Conservation (phyloP, 495 filamentous ascomycete genomes). For the Xylaria intraflava region DNA sequence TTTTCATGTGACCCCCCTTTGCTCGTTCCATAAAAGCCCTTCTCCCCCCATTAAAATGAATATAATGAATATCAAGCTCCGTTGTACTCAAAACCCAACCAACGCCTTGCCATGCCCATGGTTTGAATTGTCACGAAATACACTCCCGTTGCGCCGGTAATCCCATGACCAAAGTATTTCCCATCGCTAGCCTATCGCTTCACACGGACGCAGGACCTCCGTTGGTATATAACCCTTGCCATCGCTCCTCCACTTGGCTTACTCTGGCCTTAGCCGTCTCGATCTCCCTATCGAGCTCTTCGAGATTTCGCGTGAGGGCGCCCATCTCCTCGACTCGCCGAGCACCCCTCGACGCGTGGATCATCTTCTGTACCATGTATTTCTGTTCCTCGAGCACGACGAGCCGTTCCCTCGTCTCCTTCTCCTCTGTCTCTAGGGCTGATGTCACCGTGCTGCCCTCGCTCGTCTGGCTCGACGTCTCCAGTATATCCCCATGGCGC, state of each 20-base stretch:
- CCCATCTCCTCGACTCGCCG: conserved; percentile 86
- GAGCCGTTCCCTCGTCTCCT: conserved; percentile 70
- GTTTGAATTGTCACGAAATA: not conserved
- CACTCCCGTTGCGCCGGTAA: not conserved
- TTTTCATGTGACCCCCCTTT: not conserved
- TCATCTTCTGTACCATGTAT: conserved; percentile 87
- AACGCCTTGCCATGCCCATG: conserved; percentile 28
- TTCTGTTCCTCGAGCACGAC: conserved; percentile 93
- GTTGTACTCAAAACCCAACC: not conserved
- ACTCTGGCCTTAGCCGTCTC: conserved; percentile 54
- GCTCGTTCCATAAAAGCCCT: not conserved
- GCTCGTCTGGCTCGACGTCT: conserved; percentile 54
- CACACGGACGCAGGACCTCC: conserved; percentile 4
- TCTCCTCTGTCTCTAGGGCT: conserved; percentile 77
- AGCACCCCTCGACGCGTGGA: conserved; percentile 69
- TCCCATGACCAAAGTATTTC: conserved; percentile 7
- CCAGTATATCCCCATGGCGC: conserved; percentile 42
- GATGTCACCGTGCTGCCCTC: conserved; percentile 59
- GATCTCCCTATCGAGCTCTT: conserved; percentile 81
- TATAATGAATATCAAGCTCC: conserved; percentile 3
- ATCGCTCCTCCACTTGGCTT: conserved; percentile 47
- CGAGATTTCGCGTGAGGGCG: conserved; percentile 69
- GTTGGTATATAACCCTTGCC: conserved; percentile 42
- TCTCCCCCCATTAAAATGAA: not conserved
- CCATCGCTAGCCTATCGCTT: not conserved